Evolutionary conservation across 2,329 filamentous ascomycete genomes (phyloP).

Genomic region (Trichoderma sp.): DNA sequence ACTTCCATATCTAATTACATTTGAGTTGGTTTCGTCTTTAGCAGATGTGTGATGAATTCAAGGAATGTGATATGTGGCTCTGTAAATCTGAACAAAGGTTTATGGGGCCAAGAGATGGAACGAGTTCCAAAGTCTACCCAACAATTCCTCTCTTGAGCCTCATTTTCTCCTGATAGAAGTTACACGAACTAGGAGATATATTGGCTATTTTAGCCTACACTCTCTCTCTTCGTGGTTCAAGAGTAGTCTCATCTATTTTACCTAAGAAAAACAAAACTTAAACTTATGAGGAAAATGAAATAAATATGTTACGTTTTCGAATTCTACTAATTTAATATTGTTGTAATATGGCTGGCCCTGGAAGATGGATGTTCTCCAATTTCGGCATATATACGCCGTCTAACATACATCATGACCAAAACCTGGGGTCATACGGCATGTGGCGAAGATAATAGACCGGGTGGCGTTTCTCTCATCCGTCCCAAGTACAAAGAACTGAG

Average conservation of each 20-base stretch:
- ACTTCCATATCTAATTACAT: background rate
- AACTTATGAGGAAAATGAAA: background rate
- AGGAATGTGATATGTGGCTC: background rate
- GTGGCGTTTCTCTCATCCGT: background rate
- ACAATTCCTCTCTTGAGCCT: rapidly evolving
- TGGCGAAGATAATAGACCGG: background rate
- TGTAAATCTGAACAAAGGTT: background rate
- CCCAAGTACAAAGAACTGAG: background rate
- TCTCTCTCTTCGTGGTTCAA: background rate
- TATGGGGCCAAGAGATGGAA: background rate
- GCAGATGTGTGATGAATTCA: background rate
- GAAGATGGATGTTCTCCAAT: background rate
- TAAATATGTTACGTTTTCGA: background rate
- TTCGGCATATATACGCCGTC: background rate
- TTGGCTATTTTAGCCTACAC: background rate
- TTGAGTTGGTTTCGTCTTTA: background rate
- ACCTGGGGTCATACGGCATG: background rate
- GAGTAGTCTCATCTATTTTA: background rate
- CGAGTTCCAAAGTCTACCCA: background rate
- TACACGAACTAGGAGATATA: background rate
- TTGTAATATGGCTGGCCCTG: background rate
- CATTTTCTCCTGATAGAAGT: background rate
- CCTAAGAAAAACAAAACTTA: background rate
- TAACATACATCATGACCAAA: background rate
- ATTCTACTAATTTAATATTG: background rate